These are phyloP conservation scores for Capsicum rhomboideum DNA, from an alignment of 257 asterid genomes.

Conservation along the genomic window DNA sequence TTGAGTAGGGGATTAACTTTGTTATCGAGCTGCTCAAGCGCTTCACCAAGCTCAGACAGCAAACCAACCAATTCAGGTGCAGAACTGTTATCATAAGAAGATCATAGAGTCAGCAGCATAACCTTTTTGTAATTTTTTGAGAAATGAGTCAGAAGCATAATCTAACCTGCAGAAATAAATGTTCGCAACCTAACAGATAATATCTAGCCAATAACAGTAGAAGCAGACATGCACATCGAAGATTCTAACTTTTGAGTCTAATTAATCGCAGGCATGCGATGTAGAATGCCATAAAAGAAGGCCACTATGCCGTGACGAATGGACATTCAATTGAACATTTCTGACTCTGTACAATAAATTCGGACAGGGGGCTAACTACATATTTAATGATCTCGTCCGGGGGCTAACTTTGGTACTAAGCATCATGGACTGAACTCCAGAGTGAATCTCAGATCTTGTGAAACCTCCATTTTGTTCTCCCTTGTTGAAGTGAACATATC, in stretches of 20 bases:
- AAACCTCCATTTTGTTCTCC: background rate
- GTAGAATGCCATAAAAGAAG: background rate
- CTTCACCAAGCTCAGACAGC: constrained; percentile 70
- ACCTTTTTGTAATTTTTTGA: background rate
- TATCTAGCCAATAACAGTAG: background rate
- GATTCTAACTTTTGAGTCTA: background rate
- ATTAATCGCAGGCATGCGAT: background rate
- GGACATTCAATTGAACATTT: background rate
- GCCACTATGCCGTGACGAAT: background rate
- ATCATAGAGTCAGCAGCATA: constrained; percentile 1
- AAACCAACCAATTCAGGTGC: constrained; percentile 91
- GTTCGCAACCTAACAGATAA: background rate
- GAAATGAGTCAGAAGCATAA: background rate
- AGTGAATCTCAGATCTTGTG: background rate
- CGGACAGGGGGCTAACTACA: background rate
- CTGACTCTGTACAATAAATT: background rate
- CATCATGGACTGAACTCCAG: background rate
- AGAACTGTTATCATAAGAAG: constrained; percentile 52
- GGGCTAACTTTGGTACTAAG: background rate
- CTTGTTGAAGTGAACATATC: background rate
- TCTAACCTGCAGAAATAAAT: background rate
- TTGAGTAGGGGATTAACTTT: constrained; percentile 68
- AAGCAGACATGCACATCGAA: background rate
- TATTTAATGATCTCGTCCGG: background rate
- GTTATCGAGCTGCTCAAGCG: constrained; percentile 67